Evolutionary conservation across 2,329 filamentous ascomycete species (phyloP), one percentile per base, ranked within the genome.

Genomic region (Neofusicoccum cordaticola): DNA sequence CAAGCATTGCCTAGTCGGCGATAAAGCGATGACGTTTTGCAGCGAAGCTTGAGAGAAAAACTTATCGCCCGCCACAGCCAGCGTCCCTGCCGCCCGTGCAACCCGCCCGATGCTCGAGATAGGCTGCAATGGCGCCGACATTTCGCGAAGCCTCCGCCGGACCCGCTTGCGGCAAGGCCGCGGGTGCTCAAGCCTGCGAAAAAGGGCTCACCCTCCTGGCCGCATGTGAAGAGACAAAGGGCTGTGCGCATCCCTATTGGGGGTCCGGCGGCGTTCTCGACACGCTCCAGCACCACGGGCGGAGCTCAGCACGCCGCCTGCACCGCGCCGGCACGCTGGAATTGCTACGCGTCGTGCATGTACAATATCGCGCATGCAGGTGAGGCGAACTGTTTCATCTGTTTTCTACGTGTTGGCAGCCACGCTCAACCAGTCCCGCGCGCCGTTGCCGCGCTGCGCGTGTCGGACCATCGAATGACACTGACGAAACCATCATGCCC

Each of bases 171-270:
- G 50, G 61, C 51, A 34, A 42, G 39, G 39, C 56, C 34, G 39
- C 39, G 61, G 50, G 57, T 53, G 15, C 22, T 22, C 31, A 22
- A 7, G 47, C 47, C 1, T 12, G 31, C 48, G 48, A 19, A 58
- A 58, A 58, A 58, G 41, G 22, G 31, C 56, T 60, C 56, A 47
- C 22, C 15, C 47, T 22, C 45, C 45, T 42, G 34, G 52, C 37
- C 37, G 47, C 58, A 62, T 62, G 58, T 62, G 58, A 62, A 62
- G 45, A 39, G 19, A 62, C 58, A 62, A 62, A 62, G 58, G 41
- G 45, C 44, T 58, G 53, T 58, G 58, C 58, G 34, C 35, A 45
- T 50, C 58, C 58, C 58, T 50, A 62, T 45, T 60, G 56, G 42
- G 56, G 56, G 37, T 12, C 50, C 9, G 31, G 7, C 7, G 15